Base-by-base conservation (phyloP, 2,329 filamentous ascomycete genomes). In the Xylariaceae sp. region DNA sequence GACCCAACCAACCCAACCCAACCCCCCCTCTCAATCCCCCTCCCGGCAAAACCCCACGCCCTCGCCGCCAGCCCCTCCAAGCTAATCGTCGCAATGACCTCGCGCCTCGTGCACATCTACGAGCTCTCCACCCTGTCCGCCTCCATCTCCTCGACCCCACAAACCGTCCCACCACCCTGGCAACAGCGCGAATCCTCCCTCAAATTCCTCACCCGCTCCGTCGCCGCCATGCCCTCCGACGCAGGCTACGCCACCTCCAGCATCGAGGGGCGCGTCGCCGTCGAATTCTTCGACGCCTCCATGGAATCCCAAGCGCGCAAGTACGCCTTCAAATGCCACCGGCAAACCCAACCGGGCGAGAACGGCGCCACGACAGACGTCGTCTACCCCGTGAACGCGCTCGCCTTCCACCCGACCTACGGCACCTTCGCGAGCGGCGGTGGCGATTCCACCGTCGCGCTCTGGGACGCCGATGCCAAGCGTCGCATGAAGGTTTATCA, bases 311-410 rank as follows among this genome's bases (percentile, higher is more conserved):
- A 97, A 76, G 88, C 89, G 45, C 85, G 92, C 66, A 97, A 97
- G 74, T 99, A 97, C 73, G 94, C 94, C 11, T 99, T 99, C 84
- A 99, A 99, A 75, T 99, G 94, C 75, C 94, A 99, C 75, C 85
- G 94, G 3, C 90, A 96, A 73, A 82, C 86, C 1, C 81, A 80
- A 8, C 75, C 84, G 1, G 82, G 81, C 8, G 82, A 82, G 45
- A 73, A 62, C 35, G 72, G 77, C 56, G 82, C 82, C 49, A 85
- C 85, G 53, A 85, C 81, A 35, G 92, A 96, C 69, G 82, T 96
- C 3, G 90, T 97, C 2, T 96, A 92, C 70, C 92, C 92, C 0
- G 92, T 97, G 66, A 94, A 97, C 71, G 88, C 92, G 2, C 81
- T 97, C 6, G 86, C 90, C 0, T 97, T 96, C 77, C 92, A 97